Base-by-base conservation (phyloP, 1,139 yeast genomes). In the Blastobotrys indianensis region DNA sequence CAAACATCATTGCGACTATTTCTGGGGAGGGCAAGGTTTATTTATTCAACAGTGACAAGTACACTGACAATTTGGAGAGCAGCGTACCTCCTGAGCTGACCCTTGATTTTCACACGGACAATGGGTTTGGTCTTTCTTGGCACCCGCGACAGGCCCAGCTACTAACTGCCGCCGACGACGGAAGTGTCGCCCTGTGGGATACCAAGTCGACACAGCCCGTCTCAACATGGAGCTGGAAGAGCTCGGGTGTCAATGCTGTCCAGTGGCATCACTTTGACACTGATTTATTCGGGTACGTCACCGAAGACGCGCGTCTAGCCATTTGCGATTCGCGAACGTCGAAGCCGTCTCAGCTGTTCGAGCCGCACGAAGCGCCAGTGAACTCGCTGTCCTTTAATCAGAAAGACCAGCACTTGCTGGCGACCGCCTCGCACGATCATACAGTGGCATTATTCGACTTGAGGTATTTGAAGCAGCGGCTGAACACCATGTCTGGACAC, bases 111-210 rank as follows among this genome's bases (percentile, higher is more conserved):
- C 95, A 86, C 62, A 68, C 70, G 17, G 71, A 68, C 46, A 87
- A 81, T 54, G 94, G 94, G 0, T 79, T 73, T 61, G 84, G 85
- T 0, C 67, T 86, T 16, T 80, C 82, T 51, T 86, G 94, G 94
- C 70, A 70, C 49, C 66, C 67, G 10, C 52, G 51, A 13, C 57
- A 55, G 49, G 65, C 68, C 33, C 65, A 67, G 46, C 70, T 85
- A 42, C 64, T 82, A 31, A 74, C 87, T 2, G 85, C 85, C 2
- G 75, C 85, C 1, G 80, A 78, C 54, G 94, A 84, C 62, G 65
- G 75, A 5, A 77, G 77, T 38, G 75, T 85, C 48, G 85, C 85
- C 0, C 64, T 81, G 32, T 85, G 94, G 94, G 81, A 82, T 53
- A 62, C 69, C 45, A 51, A 38, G 37, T 7, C 34, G 2, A 15